Base-by-base conservation (phyloP, 78 protist species). In the Bigelowiella natans region DNA sequence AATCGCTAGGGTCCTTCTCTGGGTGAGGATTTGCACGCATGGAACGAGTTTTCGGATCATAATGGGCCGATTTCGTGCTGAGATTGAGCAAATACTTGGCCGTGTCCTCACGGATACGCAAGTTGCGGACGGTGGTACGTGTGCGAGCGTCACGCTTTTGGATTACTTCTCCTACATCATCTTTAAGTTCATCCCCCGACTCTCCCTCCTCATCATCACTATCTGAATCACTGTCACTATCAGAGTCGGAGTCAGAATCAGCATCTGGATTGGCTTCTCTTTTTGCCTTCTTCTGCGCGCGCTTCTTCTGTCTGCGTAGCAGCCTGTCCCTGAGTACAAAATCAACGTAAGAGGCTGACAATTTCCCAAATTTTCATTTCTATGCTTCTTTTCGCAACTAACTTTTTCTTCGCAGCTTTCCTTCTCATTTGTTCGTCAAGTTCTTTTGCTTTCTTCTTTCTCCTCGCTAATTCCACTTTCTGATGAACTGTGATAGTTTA, bases 41-140 rank as follows among this genome's bases (percentile, higher is more conserved):
- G 2, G 98, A 87, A 11, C 99, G 96, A 11, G 98, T 95, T 94
- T 97, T 97, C 2, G 99, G 99, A 89, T 98, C 99, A 92, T 98
- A 98, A 90, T 93, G 91, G 1, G 99, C 99, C 0, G 96, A 91
- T 88, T 98, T 94, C 51, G 73, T 40, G 93, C 97, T 98, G 31
- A 97, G 89, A 89, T 98, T 97, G 39, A 64, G 90, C 39, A 98
- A 93, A 84, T 97, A 98, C 93, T 98, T 98, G 64, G 99, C 99
- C 0, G 96, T 97, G 94, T 98, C 99, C 38, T 98, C 98, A 37
- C 94, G 94, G 34, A 93, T 93, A 30, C 89, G 89, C 89, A 87
- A 34, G 64, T 87, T 87, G 26, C 89, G 89, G 7, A 28, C 64
- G 89, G 89, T 87, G 83, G 40, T 38, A 2, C 89, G 89, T 34